Evolutionary conservation across 2,329 filamentous ascomycete genomes (phyloP).

Genomic region (Thermothelomyces thermophilus): DNA sequence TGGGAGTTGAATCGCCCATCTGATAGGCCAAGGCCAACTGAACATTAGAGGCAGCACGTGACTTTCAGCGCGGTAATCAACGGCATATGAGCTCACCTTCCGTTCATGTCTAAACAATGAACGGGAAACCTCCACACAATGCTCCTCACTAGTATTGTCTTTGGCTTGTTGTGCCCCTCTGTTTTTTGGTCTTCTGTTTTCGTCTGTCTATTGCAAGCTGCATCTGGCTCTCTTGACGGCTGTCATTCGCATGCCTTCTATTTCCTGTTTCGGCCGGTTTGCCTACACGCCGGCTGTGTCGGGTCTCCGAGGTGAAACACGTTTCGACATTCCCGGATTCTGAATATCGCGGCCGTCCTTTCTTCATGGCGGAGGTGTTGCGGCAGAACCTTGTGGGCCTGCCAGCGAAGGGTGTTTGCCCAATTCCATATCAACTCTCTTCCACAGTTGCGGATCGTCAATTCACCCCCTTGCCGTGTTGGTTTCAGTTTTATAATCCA

Average conservation of each 20-base stretch:
- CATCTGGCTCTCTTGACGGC: too few species aligned
- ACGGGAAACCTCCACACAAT: background rate
- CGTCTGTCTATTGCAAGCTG: background rate
- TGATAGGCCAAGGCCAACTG: conserved; percentile 17
- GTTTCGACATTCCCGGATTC: too few species aligned
- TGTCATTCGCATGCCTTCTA: too few species aligned
- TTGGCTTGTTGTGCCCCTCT: background rate
- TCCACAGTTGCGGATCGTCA: background rate
- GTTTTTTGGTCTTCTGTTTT: background rate
- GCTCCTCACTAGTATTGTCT: conserved; percentile 1
- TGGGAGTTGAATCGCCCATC: conserved; percentile 3
- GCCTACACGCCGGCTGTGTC: too few species aligned
- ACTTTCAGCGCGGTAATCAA: background rate
- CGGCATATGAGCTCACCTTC: conserved; percentile 1
- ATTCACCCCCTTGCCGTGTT: background rate
- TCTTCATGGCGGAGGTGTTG: too few species aligned
- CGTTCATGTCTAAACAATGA: background rate
- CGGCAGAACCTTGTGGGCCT: background rate
- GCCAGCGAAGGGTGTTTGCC: background rate
- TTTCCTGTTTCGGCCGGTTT: too few species aligned
- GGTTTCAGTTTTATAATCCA: background rate
- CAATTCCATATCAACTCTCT: background rate
- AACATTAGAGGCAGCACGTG: conserved; percentile 14
- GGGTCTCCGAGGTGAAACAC: too few species aligned
- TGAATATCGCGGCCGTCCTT: too few species aligned